Evolutionary conservation across 2,329 filamentous ascomycete species (phyloP).

Genomic region (Trichoderma lentiforme): DNA sequence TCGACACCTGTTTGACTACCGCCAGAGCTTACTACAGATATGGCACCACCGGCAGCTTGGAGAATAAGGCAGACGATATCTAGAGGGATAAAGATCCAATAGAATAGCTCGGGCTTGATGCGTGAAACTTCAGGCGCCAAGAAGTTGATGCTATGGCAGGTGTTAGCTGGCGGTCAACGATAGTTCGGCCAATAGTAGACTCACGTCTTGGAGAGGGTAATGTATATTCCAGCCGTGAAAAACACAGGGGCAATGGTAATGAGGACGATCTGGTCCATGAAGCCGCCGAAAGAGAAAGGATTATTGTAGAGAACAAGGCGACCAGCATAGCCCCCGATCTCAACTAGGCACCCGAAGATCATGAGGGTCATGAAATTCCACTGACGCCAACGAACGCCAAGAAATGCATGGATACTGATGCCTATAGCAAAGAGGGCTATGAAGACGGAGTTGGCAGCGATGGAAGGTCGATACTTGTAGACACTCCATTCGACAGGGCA

Average conservation of each 20-base stretch:
- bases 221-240: constrained; percentile 47
- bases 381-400: constrained; percentile 38
- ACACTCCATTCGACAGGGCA: constrained; percentile 43
- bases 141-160: constrained; percentile 34
- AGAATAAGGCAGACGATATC: constrained; percentile 54
- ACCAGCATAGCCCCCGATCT: constrained; percentile 60
- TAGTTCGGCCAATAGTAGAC: background rate
- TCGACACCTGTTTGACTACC: constrained; percentile 41
- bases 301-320: constrained; percentile 54
- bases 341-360: constrained; percentile 51
- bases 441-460: constrained; percentile 46
- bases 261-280: constrained; percentile 63
- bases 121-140: constrained; percentile 39
- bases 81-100: constrained; percentile 49
- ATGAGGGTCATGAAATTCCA: constrained; percentile 48
- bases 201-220: constrained; percentile 49
- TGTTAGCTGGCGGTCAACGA: background rate
- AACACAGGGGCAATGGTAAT: constrained; percentile 42
- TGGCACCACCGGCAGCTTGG: constrained; percentile 54
- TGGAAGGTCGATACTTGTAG: constrained; percentile 40
- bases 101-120: constrained; percentile 39
- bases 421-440: constrained; percentile 41
- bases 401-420: constrained; percentile 38
- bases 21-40: constrained; percentile 45
- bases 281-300: constrained; percentile 54